A percentile compares a stretch with the other conserved stretches of the same genome.
phyloP scores from a whole-genome alignment of 1,284 basidiomycete genomes.

The Ganoderma sinense region DNA sequence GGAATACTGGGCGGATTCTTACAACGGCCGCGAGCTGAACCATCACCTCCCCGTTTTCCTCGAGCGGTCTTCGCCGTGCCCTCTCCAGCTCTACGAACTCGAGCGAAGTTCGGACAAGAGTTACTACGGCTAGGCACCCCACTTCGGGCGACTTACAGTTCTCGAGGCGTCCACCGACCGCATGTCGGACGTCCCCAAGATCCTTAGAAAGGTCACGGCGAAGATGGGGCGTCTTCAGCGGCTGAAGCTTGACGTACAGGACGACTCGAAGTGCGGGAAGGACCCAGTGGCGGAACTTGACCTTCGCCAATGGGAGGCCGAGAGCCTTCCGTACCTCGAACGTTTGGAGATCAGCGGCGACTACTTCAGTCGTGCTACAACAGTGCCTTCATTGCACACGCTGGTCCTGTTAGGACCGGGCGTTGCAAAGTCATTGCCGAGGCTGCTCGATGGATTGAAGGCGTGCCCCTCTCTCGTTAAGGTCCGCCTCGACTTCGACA shows the following conservation, averaged over 20 bases:
- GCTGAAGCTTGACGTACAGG: background rate
- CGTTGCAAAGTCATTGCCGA: background rate
- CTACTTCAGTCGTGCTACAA: background rate
- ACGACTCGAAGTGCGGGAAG: too few relatives aligned
- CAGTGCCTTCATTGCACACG: background rate
- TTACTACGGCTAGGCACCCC: background rate
- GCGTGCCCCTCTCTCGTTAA: background rate
- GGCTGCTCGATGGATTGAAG: background rate
- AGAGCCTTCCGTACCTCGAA: background rate
- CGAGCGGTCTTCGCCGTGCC: background rate
- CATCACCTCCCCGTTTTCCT: background rate
- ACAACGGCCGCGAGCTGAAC: background rate
- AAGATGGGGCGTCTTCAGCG: background rate
- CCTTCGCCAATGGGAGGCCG: background rate
- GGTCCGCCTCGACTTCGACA: background rate
- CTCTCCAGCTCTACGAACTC: background rate
- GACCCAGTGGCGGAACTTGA: background rate
- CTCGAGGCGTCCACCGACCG: background rate
- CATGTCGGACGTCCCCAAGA: background rate
- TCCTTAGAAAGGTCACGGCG: background rate
- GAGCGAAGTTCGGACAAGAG: background rate
- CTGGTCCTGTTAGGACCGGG: background rate
- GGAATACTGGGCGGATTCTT: background rate
- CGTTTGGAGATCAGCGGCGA: background rate
- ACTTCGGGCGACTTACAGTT: background rate